Evolutionary conservation across 73 alveolate genomes (phyloP).

Genomic region (Tetrahymena thermophila): DNA sequence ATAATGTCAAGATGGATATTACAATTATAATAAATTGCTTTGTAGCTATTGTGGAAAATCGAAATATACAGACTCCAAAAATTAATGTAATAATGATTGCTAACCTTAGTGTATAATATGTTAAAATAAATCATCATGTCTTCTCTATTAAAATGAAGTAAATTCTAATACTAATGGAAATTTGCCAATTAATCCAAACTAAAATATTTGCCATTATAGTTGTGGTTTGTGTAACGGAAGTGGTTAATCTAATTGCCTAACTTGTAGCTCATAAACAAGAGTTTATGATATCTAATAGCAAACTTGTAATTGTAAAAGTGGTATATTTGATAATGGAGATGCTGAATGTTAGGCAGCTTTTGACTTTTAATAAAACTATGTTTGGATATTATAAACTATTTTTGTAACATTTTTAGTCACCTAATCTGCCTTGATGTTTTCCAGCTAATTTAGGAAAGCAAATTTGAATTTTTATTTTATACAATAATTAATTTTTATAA

Average conservation of each 20-base stretch:
- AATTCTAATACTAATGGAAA: neutral
- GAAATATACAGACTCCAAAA: neutral
- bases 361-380: neutral
- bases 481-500: neutral
- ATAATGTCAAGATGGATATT: neutral
- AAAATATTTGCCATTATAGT: neutral
- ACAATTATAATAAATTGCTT: neutral
- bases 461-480: neutral
- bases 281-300: neutral
- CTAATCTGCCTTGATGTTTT: neutral
- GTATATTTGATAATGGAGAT: neutral
- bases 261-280: neutral
- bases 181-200: neutral
- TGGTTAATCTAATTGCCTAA: neutral
- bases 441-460: neutral
- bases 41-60: neutral
- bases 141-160: neutral
- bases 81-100: neutral
- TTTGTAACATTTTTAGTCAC: neutral
- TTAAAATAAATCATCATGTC: neutral
- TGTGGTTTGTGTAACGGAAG: neutral
- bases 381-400: neutral
- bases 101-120: neutral
- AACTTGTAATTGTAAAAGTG: neutral
- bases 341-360: neutral